phyloP scores from a whole-genome alignment of 371 early-diverging fungal genomes.

The Funneliformis caledonium region DNA sequence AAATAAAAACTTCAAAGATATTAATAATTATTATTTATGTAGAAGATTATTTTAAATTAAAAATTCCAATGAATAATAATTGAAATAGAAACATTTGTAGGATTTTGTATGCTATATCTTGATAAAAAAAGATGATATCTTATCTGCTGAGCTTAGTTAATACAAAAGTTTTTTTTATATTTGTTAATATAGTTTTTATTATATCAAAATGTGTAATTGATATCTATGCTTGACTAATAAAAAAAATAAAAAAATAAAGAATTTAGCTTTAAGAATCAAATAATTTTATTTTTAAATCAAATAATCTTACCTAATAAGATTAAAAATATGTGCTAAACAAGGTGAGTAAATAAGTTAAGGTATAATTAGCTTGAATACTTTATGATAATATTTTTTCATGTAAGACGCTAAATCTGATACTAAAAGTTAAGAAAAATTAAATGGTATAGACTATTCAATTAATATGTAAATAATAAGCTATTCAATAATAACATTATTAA shows the following conservation, averaged over 20 bases:
- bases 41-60: not conserved
- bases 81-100: not conserved
- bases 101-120: not conserved
- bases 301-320: not conserved
- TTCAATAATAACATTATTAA: no score
- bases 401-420: no score
- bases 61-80: not conserved
- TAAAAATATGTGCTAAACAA: not conserved
- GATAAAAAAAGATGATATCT: not conserved
- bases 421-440: no score
- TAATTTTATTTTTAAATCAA: not conserved
- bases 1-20: not conserved
- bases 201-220: not conserved
- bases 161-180: not conserved
- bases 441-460: no score
- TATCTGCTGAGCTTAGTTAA: not conserved
- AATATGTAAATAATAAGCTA: no score
- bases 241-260: no score
- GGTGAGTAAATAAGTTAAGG: no score
- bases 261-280: not conserved
- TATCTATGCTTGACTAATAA: no score
- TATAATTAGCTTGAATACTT: no score
- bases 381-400: no score
- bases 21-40: not conserved
- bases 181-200: not conserved